phyloP scores from a whole-genome alignment of 208 protist species.

The Leishmania aethiopica region DNA sequence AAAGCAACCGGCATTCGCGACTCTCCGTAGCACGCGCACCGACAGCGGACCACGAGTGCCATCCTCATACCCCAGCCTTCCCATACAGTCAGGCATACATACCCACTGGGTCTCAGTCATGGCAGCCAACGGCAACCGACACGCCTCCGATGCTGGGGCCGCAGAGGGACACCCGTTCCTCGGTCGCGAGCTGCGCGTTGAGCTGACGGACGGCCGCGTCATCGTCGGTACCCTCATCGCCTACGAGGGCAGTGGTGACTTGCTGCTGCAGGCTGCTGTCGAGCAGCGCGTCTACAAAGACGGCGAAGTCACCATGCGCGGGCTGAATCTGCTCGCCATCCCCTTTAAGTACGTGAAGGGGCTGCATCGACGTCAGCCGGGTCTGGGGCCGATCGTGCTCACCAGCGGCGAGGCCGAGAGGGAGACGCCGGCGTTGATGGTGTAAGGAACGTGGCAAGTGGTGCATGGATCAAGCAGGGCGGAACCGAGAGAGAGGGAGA shows the following conservation, averaged over 20 bases:
- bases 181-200: constrained; percentile 76
- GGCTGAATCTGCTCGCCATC: constrained; percentile 62
- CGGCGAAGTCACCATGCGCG: constrained; percentile 53
- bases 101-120: background rate
- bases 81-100: background rate
- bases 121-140: background rate
- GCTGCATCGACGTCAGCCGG: constrained; percentile 63
- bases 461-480: constrained; percentile 1
- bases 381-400: constrained; percentile 36
- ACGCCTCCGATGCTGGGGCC: constrained; percentile 4
- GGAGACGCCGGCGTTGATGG: constrained; percentile 13
- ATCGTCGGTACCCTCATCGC: constrained; percentile 74
- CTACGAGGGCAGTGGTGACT: constrained; percentile 73
- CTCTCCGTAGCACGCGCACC: background rate
- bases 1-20: background rate
- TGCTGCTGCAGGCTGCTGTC: constrained; percentile 66
- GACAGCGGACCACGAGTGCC: background rate
- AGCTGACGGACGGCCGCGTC: constrained; percentile 73
- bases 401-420: constrained; percentile 17
- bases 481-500: background rate
- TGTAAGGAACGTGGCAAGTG: background rate
- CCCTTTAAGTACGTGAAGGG: constrained; percentile 70
- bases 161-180: constrained; percentile 52
- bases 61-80: background rate
- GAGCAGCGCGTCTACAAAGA: constrained; percentile 77